Evolutionary conservation across 148 eudicot genomes (phyloP).

Genomic region (Heliamphora exappendiculata): DNA sequence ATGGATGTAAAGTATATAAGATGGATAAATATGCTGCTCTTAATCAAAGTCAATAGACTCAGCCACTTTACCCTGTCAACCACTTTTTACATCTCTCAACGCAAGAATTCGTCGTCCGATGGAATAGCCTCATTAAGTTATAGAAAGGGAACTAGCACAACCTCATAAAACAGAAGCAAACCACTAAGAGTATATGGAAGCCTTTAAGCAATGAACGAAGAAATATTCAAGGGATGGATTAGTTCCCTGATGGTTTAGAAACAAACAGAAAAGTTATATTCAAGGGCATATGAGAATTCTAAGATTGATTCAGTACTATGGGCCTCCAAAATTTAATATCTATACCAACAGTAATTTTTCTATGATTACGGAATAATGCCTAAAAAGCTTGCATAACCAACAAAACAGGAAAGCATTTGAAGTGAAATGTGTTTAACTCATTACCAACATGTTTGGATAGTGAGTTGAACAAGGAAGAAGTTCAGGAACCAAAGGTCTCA

Average conservation of each 20-base stretch:
- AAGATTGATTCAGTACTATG: no score
- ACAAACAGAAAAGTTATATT: neutral
- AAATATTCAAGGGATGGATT: neutral
- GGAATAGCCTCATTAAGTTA: neutral
- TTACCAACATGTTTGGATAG: no score
- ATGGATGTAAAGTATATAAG: neutral
- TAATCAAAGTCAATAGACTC: neutral
- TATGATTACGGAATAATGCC: neutral
- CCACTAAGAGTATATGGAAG: neutral
- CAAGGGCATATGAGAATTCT: neutral
- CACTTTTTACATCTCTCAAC: neutral
- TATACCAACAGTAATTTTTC: no score
- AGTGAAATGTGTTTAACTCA: neutral
- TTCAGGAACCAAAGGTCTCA: neutral
- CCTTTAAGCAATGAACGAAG: neutral
- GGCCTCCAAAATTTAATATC: neutral
- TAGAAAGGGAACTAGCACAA: no score
- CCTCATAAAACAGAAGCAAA: neutral
- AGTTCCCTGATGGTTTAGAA: neutral
- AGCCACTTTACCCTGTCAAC: neutral
- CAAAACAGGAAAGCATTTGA: no score
- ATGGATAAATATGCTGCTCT: neutral
- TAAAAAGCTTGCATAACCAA: neutral
- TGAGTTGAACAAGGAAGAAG: neutral
- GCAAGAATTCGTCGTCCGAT: neutral